Percentiles rank a stretch among this genome's conserved stretches.
These are phyloP conservation scores for Mycena epipterygia DNA, from an alignment of 768 basidiomycete species.

Conservation along the genomic window DNA sequence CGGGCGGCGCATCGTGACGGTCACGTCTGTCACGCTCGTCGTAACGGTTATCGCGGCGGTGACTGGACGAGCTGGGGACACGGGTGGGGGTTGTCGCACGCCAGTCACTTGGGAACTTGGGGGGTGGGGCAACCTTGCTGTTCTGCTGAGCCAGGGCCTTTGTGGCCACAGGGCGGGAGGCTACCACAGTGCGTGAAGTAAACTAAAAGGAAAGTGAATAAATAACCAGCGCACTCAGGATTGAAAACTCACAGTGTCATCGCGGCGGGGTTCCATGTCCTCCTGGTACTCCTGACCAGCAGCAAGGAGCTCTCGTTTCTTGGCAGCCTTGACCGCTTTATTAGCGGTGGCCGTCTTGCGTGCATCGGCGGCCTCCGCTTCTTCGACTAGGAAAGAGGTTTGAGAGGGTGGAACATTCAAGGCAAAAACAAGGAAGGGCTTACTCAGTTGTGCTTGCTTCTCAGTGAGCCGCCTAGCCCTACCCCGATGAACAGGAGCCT, in stretches of 20 bases:
- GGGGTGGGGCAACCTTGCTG: background rate
- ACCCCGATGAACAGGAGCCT: background rate
- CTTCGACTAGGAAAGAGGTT: background rate
- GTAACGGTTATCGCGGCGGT: background rate
- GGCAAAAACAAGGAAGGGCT: background rate
- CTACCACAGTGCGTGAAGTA: background rate
- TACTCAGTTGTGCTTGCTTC: background rate
- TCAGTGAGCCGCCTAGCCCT: background rate
- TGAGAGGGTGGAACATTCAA: background rate
- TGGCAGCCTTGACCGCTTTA: background rate
- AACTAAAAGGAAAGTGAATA: background rate
- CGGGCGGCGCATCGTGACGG: background rate
- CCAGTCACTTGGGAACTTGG: background rate
- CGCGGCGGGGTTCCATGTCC: background rate
- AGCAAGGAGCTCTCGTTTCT: background rate
- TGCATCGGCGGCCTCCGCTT: background rate
- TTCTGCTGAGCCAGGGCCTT: slow-evolving; percentile 22
- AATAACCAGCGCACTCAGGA: background rate
- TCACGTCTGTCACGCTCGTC: slow-evolving; percentile 14
- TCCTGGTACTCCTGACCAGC: background rate
- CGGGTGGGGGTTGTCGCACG: background rate
- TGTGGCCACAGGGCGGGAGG: background rate
- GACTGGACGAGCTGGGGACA: background rate
- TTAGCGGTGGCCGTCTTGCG: background rate
- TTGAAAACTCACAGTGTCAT: slow-evolving; percentile 7